Evolutionary conservation across 2,329 filamentous ascomycete species (phyloP), one percentile per base, ranked within the genome.

Genomic region (Colletotrichum acutatum): DNA sequence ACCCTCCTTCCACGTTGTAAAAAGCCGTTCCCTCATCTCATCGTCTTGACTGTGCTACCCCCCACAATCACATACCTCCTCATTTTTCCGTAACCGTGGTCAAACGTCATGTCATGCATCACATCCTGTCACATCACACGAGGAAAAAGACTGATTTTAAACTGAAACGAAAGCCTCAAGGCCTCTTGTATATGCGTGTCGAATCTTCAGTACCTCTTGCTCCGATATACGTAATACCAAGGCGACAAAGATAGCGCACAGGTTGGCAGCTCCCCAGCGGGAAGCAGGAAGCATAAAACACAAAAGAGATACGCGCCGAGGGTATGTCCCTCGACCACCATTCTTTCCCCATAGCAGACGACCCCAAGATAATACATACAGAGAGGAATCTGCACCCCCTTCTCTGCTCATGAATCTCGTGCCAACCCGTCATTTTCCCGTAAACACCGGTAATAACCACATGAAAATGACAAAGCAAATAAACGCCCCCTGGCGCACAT

Each of bases 401-500:
- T 71, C 70, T 70, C 66, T 72, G 66, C 34, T 72, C 66, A 59
- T 72, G 60, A 65, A 56, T 65, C 66, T 72, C 70, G 66, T 72
- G 56, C 60, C 60, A 57, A 37, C 66, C 66, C 11, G 32, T 72
- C 70, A 65, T 72, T 72, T 72, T 65, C 70, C 70, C 70, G 32
- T 65, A 26, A 64, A 65, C 62, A 56, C 62, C 62, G 49, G 32
- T 26, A 52, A 56, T 58, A 59, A 72, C 42, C 37, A 24, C 22
- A 54, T 54, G 61, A 70, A 54, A 70, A 46, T 26, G 24, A 72
- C 69, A 70, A 70, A 72, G 46, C 66, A 72, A 70, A 61, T 65
- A 61, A 72, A 72, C 70, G 66, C 70, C 70, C 32, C 60, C 30
- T 70, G 59, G 66, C 54, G 60, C 70, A 56, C 61, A 26, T 70